Evolutionary conservation across 495 filamentous ascomycete species (phyloP), one percentile per base, ranked within the genome.

Genomic region (Massariosphaeria phaeospora): DNA sequence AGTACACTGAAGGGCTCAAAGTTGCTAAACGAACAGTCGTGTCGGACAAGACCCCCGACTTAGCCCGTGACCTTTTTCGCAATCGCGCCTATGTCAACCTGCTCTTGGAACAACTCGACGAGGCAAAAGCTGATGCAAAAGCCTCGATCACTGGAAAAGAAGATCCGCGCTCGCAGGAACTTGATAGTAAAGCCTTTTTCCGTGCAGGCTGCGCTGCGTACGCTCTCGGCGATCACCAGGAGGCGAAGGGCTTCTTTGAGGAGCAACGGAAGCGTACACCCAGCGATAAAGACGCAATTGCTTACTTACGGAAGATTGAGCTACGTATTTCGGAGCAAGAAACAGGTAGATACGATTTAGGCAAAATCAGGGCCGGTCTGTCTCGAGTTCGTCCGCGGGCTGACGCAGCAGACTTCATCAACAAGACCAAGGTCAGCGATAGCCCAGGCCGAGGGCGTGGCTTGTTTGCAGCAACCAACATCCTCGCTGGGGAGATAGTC

Each of bases 1-100:
- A 61, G n/a, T 71, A 69, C 51, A 67, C 67, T 2, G 46, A 66
- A 44, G 70, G 66, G 10, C 59, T 73, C 1, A 41, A 61, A 55
- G 10, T 53, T 18, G 31, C 33, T 13, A 0, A 9, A 17, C 27
- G 20, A 26, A 21, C 38, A 6, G 30, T 15, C 21, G 17, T 47
- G 21, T 52, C 29, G 45, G 35, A 25, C 15, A 44, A 1, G 8
- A 45, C 43, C 17, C 34, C 30, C n/a, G 54, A 57, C 25, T 24
- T 57, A 5, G 24, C 46, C 20, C 34, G 46, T 42, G 58, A 62
- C 42, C 31, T 65, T 13, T 44, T 25, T 49, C 59, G 59, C 23
- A 65, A 63, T 45, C 62, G 53, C 13, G 59, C 62, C 18, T 25
- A 44, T 12, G 48, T 65, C 23, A 65, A 71, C 35, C 53, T 67